Evolutionary conservation across 805 yeast genomes (phyloP).

Genomic region (Kodamaea leandrae): DNA sequence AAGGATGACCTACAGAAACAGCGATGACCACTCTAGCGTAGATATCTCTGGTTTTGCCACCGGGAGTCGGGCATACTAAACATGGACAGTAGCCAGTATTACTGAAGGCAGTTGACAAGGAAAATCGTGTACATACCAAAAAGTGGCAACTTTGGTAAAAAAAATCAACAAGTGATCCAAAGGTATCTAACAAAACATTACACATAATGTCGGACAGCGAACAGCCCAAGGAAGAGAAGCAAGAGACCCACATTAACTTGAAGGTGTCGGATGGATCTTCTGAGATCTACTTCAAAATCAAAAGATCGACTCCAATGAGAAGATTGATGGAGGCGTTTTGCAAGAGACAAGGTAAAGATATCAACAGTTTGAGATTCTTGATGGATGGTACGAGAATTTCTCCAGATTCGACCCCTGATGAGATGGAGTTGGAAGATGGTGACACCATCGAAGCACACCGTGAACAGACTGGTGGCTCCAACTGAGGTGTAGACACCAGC

Average conservation of each 20-base stretch:
- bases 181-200: slow-evolving; percentile 1
- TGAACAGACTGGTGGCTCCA: slow-evolving; percentile 78
- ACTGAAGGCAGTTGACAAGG: neutral
- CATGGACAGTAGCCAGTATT: too few species aligned
- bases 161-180: slow-evolving; percentile 5
- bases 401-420: slow-evolving; percentile 89
- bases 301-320: slow-evolving; percentile 85
- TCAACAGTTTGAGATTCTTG: slow-evolving; percentile 79
- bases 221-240: slow-evolving; percentile 46
- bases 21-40: too few species aligned
- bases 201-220: slow-evolving; percentile 21
- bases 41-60: too few species aligned
- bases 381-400: slow-evolving; percentile 90
- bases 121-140: slow-evolving; percentile 9
- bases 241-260: slow-evolving; percentile 78
- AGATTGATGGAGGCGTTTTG: slow-evolving; percentile 98
- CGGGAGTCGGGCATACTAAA: too few species aligned
- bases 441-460: slow-evolving; percentile 96
- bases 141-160: neutral
- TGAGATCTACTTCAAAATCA: slow-evolving; percentile 94
- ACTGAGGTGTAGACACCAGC: neutral
- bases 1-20: too few species aligned
- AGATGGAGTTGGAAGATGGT: slow-evolving; percentile 89
- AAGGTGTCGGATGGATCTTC: slow-evolving; percentile 92
- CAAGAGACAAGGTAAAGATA: slow-evolving; percentile 91